A percentile compares a stretch with the other conserved stretches of the same genome.
Evolutionary conservation across 148 eudicot species (phyloP).

Genomic region (Polygonum maritimum): DNA sequence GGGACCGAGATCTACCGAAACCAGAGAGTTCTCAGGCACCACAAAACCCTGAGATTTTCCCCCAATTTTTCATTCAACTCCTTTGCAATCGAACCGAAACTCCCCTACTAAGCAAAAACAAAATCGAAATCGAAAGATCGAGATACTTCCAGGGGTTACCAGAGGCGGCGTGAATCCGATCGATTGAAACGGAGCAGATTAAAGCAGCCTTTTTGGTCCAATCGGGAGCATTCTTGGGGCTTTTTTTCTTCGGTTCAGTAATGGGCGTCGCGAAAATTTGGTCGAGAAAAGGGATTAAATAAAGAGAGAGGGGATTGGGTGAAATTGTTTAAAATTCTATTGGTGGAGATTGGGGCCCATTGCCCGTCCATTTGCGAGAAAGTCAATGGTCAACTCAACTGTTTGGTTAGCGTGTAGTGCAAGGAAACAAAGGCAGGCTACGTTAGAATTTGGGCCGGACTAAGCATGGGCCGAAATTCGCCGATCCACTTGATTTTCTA

Average conservation of each 20-base stretch:
- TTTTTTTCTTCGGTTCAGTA: neutral
- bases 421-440: neutral
- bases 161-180: neutral
- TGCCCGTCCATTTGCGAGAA: neutral
- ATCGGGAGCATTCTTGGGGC: neutral
- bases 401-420: neutral
- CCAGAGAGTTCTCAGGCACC: constrained; percentile 23
- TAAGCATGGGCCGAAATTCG: neutral
- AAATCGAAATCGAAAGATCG: neutral
- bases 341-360: neutral
- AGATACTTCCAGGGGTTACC: neutral
- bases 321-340: neutral
- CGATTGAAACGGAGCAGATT: neutral
- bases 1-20: constrained; percentile 13
- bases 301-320: neutral
- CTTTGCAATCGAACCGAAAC: neutral
- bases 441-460: neutral
- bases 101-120: constrained; percentile 1
- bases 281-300: neutral
- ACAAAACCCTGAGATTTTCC: constrained; percentile 19
- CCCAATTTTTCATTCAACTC: constrained; percentile 8
- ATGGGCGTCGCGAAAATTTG: neutral
- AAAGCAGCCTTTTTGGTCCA: neutral
- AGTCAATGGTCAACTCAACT: neutral
- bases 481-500: neutral